Base-by-base conservation (phyloP, 177 flowering plant species). In the Tripterygium wilfordii region DNA sequence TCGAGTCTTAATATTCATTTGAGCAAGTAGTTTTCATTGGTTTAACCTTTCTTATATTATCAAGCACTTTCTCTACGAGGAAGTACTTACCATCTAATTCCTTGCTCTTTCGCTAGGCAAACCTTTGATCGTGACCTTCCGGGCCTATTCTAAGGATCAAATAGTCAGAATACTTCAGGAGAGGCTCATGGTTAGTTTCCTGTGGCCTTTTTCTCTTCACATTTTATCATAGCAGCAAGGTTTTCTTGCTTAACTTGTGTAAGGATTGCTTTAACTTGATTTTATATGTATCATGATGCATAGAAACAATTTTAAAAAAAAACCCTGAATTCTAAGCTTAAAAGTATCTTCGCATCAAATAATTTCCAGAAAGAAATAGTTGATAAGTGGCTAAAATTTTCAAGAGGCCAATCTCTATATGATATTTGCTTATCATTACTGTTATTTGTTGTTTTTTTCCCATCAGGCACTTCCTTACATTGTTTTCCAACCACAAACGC, bases 61-160 rank as follows among this genome's bases (percentile, higher is more conserved):
- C 9, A 10, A 18, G 42, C 17, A 36, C 44, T 31, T 32, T 24
- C 29, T 8, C 20, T 36, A 18, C 35, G 19, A 13, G 10, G 8
- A 0, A 4, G n/a, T n/a, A n/a, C 14, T 3, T 31, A 42, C 15
- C 33, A 18, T 24, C 39, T 16, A 42, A 25, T 38, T 43, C 20
- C 10, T 45, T 50, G 45, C 40, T 40, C n/a, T n/a, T n/a, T n/a
- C n/a, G n/a, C n/a, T 53, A 94, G 99, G 99, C 69, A 85, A 89
- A 51, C 97, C 96, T 36, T 29, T 56, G 52, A 81, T 94, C 29
- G 43, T 89, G 54, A 84, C 92, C 37, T 94, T 80, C 55, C 81
- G 95, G 22, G 95, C 96, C 10, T 89, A 94, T 64, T 85, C 88
- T 37, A 79, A 82, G 57, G 92, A 86, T 55, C 92, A 94, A 64